Evolutionary conservation across 2,329 filamentous ascomycete species (phyloP), one percentile per base, ranked within the genome.

Genomic region (Fusarium incarnatum): DNA sequence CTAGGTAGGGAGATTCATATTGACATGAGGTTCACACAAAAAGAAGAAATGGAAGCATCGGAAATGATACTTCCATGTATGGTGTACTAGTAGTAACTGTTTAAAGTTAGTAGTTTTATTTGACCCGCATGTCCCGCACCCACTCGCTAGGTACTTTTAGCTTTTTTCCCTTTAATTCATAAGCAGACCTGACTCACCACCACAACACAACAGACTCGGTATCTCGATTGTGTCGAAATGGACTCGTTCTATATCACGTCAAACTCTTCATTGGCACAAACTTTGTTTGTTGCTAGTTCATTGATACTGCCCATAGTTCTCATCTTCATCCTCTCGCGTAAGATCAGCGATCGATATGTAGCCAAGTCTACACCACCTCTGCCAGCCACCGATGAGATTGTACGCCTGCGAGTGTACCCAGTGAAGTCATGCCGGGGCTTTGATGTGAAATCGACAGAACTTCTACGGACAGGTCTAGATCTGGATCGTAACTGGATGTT

Each of bases 401-500:
- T 76, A 48, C 46, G 63, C 25, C 80, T 91, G 13, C 84, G 84
- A 59, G 83, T 90, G 71, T 90, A 91, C 75, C 89, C 89, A 15
- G 87, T 91, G 73, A 91, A 91, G 75, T 91, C 88, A 64, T 91
- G 89, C 71, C 87, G 89, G 47, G 89, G 89, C 12, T 82, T 91
- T 70, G 81, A 84, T 42, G 80, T 91, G 12, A 76, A 83, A 18
- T 83, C 81, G 5, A 83, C 86, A 3, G 81, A 79, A 7, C 80
- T 91, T 2, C 81, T 85, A 34, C 83, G 82, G 47, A 84, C 87
- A 6, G 89, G 89, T 0, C 82, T 91, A 13, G 86, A 88, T 46
- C 81, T 91, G 15, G 89, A 91, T 75, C 82, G 89, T 9, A 85
- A 87, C 68, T 91, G 89, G 88, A 91, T 91, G 89, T 88, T 91